phyloP scores from a whole-genome alignment of 768 basidiomycete species.

The Cystofilobasidium ferigula region DNA sequence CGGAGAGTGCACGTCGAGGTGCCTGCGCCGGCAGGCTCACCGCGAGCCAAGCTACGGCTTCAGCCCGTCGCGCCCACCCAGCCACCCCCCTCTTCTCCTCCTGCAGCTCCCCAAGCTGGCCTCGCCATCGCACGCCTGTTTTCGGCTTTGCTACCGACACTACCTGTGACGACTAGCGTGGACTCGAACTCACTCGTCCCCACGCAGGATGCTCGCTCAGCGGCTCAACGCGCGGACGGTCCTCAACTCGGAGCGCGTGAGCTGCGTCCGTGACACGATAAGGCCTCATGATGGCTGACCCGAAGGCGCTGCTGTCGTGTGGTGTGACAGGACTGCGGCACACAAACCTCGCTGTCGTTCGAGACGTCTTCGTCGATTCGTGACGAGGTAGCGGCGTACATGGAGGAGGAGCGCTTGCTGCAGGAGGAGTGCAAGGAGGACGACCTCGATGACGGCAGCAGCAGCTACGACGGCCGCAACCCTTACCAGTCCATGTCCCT shows the following conservation, averaged over 20 bases:
- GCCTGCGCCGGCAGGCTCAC: too few relatives aligned
- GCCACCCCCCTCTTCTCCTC: too few relatives aligned
- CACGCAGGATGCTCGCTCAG: slow-evolving; percentile 9
- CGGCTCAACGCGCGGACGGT: slow-evolving; percentile 16
- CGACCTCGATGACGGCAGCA: slow-evolving; percentile 2
- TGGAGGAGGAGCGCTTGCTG: slow-evolving; percentile 24
- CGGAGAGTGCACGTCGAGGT: too few relatives aligned
- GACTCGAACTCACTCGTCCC: not conserved
- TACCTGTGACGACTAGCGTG: too few relatives aligned
- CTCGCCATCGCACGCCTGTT: too few relatives aligned
- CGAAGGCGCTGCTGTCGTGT: too few relatives aligned
- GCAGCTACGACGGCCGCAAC: not conserved
- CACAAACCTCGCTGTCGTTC: slow-evolving; percentile 22
- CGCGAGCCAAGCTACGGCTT: too few relatives aligned
- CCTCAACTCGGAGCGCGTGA: slow-evolving; percentile 10
- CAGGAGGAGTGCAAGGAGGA: slow-evolving; percentile 17
- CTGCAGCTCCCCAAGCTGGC: too few relatives aligned
- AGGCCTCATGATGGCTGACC: not conserved
- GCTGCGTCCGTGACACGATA: not conserved
- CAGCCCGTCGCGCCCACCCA: too few relatives aligned
- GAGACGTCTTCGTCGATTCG: slow-evolving; percentile 25
- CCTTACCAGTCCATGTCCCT: not conserved
- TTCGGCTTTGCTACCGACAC: too few relatives aligned
- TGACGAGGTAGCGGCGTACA: slow-evolving; percentile 12
- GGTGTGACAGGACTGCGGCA: slow-evolving; percentile 9